Percentiles rank a stretch among this genome's conserved stretches.
phyloP scores from a whole-genome alignment of 2,329 filamentous ascomycete genomes.

The Biscogniauxia sp. region DNA sequence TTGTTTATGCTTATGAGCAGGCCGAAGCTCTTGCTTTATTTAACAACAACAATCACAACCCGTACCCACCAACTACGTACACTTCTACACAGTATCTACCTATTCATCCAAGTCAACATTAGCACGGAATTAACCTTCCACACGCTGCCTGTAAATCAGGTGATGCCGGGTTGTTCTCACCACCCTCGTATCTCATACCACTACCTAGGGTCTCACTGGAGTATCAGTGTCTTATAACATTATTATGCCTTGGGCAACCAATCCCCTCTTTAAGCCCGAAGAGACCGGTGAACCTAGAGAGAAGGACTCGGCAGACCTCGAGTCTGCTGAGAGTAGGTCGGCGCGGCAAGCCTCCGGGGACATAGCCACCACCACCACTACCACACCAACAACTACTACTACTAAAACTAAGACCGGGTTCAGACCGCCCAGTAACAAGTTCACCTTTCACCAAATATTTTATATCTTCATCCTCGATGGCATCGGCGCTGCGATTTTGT shows the following conservation, averaged over 20 bases:
- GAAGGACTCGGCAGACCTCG: slow-evolving; percentile 15
- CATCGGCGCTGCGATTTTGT: slow-evolving; percentile 45
- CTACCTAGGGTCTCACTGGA: not conserved
- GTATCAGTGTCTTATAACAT: not conserved
- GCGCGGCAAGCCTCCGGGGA: slow-evolving; percentile 2
- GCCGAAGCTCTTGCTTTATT: not conserved
- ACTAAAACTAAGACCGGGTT: slow-evolving; percentile 10
- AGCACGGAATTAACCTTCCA: no score
- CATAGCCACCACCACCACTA: not conserved
- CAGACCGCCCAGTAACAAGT: slow-evolving; percentile 35
- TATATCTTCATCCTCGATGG: slow-evolving; percentile 50
- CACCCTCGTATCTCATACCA: slow-evolving; percentile 1
- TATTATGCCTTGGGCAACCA: slow-evolving; percentile 28
- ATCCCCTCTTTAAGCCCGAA: slow-evolving; percentile 22
- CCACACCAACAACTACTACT: slow-evolving; percentile 1
- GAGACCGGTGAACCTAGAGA: not conserved
- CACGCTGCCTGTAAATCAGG: not conserved
- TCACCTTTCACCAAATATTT: slow-evolving; percentile 45
- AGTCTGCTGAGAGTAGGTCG: slow-evolving; percentile 6
- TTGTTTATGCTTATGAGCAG: not conserved
- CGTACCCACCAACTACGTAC: no score
- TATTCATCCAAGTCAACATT: no score
- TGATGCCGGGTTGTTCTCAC: not conserved
- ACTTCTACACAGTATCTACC: not conserved
- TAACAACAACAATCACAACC: not conserved